Evolutionary conservation across 768 basidiomycete genomes (phyloP).

Genomic region (Leccinum aurantiacum): DNA sequence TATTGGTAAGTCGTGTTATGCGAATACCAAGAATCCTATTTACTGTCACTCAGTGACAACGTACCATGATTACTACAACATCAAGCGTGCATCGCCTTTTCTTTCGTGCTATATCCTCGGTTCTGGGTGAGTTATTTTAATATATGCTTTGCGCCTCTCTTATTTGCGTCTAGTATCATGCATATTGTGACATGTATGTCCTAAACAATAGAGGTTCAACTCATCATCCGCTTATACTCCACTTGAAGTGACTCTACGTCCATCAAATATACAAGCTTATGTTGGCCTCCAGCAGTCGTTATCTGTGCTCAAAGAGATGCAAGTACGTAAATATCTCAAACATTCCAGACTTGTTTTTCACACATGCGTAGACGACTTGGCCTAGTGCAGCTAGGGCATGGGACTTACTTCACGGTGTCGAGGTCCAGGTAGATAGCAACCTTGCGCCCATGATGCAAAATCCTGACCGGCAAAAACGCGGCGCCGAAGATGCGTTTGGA

Average conservation of each 20-base stretch:
- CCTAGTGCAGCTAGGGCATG: conserved; percentile 66
- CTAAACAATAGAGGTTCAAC: not conserved
- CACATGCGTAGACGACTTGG: conserved; percentile 54
- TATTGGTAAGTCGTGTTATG: conserved; percentile 45
- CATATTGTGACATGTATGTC: conserved; percentile 69
- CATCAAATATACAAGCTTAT: conserved; percentile 67
- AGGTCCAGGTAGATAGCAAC: conserved; percentile 49
- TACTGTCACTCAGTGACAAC: conserved; percentile 42
- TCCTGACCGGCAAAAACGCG: conserved; percentile 53
- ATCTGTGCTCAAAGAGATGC: conserved; percentile 63
- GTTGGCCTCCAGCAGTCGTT: conserved; percentile 66
- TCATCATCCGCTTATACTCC: conserved; percentile 13
- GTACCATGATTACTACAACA: conserved; percentile 59
- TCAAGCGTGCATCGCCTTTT: conserved; percentile 63
- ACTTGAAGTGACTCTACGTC: conserved; percentile 63
- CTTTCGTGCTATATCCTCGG: conserved; percentile 67
- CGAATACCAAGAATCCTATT: not conserved
- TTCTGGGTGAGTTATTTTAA: conserved; percentile 55
- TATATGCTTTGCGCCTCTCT: not conserved
- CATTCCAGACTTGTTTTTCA: conserved; percentile 13
- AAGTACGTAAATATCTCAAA: conserved; percentile 40
- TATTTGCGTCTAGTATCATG: conserved; percentile 58
- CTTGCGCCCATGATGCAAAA: conserved; percentile 37
- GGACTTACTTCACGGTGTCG: conserved; percentile 66
- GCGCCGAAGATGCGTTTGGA: conserved; percentile 63